A percentile compares a stretch with the other conserved stretches of the same genome.
Conservation (phyloP, 768 basidiomycete genomes). For the Baorangia bicolor region DNA sequence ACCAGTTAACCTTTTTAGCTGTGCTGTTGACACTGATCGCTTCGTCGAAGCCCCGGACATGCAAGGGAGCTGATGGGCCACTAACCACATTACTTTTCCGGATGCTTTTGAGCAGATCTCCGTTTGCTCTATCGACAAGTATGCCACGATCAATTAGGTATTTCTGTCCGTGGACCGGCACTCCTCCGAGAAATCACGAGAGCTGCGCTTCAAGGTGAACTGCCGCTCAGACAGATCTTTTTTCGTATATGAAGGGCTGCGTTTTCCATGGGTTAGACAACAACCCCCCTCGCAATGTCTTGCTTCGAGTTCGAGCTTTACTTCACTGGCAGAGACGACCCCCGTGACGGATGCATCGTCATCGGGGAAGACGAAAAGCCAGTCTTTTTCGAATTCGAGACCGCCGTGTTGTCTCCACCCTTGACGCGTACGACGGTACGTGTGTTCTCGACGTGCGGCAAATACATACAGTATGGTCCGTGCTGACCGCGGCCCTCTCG, state of each 20-base stretch:
- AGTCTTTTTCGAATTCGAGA: constrained; percentile 68
- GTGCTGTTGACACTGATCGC: constrained; percentile 22
- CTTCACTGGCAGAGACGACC: constrained; percentile 71
- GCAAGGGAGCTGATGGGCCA: constrained; percentile 8
- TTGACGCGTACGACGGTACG: constrained; percentile 30
- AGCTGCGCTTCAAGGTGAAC: constrained; percentile 35
- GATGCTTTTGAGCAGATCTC: constrained; percentile 21
- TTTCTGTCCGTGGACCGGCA: constrained; percentile 47
- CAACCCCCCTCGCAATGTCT: constrained; percentile 26
- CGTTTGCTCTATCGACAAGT: constrained; percentile 30
- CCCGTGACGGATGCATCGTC: constrained; percentile 60
- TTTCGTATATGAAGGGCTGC: constrained; percentile 32
- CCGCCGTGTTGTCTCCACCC: constrained; percentile 32
- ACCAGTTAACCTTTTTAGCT: constrained; percentile 29
- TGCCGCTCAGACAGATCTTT: constrained; percentile 7
- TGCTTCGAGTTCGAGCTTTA: constrained; percentile 52
- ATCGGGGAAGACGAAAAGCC: constrained; percentile 63
- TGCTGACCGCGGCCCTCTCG: neutral
- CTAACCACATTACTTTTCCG: constrained; percentile 9
- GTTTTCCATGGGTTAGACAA: constrained; percentile 1
- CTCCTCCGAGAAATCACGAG: constrained; percentile 49
- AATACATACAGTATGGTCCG: neutral
- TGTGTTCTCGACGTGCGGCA: neutral
- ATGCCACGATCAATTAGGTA: constrained; percentile 50
- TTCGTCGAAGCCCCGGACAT: constrained; percentile 14